Evolutionary conservation across 164 flowering plant genomes (phyloP), one percentile per base, ranked within the genome.

Genomic region (grape (Vitis vinifera)): DNA sequence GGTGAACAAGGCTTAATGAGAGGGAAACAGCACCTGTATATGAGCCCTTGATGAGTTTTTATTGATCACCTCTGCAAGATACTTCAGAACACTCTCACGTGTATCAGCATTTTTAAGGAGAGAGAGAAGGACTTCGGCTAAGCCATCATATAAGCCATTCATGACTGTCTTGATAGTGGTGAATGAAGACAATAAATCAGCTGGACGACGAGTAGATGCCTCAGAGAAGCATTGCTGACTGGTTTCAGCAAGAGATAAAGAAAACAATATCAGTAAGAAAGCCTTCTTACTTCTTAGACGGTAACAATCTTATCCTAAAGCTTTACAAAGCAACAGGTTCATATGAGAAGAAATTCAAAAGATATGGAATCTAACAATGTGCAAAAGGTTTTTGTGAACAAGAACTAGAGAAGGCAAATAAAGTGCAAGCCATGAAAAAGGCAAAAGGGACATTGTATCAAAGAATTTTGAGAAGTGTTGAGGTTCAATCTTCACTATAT

Each of bases 141-240:
- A 85, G 60, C 91, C 97, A 82, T 85, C 91, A 78, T 87, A 83
- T 66, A 96, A 73, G 74, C 73, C 85, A 77, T 89, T 91, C 97
- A 91, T 89, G 27, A 91, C 84, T 48, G 88, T 87, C 78, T 86
- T 93, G 68, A 96, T 93, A 64, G 99, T 90, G 31, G 95, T 73
- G 67, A 93, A 93, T 14, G 99, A 89, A 60, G 99, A 89, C 55
- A 89, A 61, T 10, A 96, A 67, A 80, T 96, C 99, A 67, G 92
- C 90, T 51, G 89, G 94, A 14, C 97, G 89, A 47, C 90, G 93
- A 68, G 77, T 87, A 55, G 99, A 84, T 66, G 89, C 78, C 10
- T 91, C 96, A 29, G 98, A 88, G 79, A 96, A 96, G 79, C 94
- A 93, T 73, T 91, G 97, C 76, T 88, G 91, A 51, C 99, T 94